Base-by-base conservation (phyloP, 2,329 filamentous ascomycete genomes). In the Aspergillus pseudoviridinutans region DNA sequence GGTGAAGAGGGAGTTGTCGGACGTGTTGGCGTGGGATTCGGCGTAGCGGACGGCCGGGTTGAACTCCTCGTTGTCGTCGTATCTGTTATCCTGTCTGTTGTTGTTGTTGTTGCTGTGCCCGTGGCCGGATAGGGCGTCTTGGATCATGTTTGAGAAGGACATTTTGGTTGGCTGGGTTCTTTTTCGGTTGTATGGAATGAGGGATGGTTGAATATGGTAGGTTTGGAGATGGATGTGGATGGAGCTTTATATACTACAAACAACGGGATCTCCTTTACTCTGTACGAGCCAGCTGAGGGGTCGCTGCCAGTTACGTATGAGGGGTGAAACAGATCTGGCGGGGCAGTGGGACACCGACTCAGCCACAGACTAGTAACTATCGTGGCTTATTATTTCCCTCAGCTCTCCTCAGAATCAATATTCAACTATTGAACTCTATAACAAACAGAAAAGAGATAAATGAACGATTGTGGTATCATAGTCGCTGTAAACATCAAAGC, bases 1-100 rank as follows among this genome's bases (percentile, higher is more conserved):
- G 60, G 76, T 79, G 77, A 89, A 89, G 46, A 88, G 63, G 4
- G 65, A 67, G 4, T 83, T 79, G 35, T 81, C 76, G 62, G 72
- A 69, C 64, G 72, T 68, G n/a, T 78, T 78, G 56, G 82, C 74
- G 64, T 86, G 79, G 55, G 81, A 75, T 28, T 79, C 71, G 20
- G 86, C 86, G 63, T 87, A 82, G 44, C 78, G 71, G 50, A 79
- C 75, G 8, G 84, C 84, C 51, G 78, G 77, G 50, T 76, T 78
- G 68, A 83, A 79, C 63, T 87, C 82, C 61, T 82, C 76, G 60
- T 77, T 75, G 59, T 58, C 41, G 51, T 32, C 25, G 32, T 35
- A 55, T 38, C 56, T 35, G 46, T 57, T 56, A 17, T 56, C 29
- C 47, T 53, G 17, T 2, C 24, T 38, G 29, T 32, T 32, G 42